Evolutionary conservation across 768 basidiomycete species (phyloP), one percentile per base, ranked within the genome.

Genomic region (Plicaturopsis crispa): DNA sequence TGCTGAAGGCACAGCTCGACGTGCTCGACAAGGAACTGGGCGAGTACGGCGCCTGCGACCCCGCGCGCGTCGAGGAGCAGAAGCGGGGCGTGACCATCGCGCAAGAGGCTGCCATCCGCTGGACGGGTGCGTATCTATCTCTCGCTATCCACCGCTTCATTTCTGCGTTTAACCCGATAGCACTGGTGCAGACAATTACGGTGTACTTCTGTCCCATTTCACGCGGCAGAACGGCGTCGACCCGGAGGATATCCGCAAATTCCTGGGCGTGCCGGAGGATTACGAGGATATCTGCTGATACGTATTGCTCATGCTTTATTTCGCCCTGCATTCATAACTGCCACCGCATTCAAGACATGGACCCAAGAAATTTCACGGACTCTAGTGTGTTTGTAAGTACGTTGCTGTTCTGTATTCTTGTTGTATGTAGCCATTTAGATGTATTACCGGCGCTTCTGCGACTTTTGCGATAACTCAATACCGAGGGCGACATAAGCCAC

Each of bases 1-100:
- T 56, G 4, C 59, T 75, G 28, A 75, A 69, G 51, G 67, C 69
- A 46, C 63, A 73, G 39, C 62, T 79, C 3, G 53, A 48, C 3
- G 56, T 48, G 16, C 67, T 90, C 30, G 73, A 84, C 48, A 59
- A 63, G 3, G 92, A 96, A 53, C 72, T 92, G 3, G 66, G 65
- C 26, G 74, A 75, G 23, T 92, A 91, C 51, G 84, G 85, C 31
- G 79, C 84, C 13, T 90, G 85, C 39, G 88, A 96, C 59, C 91
- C 91, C 0, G 72, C 66, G 32, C 84, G 79, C 57, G 69, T 91
- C 16, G 84, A 91, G 51, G 78, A 83, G 54, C 84, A 80, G 54
- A 77, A 71, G 35, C 63, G 84, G 33, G 88, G 82, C 0, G 69
- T 78, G 7, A 69, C 73, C 36, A 66, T 92, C 11, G 88, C 85